Evolutionary conservation across 352 stramenopile genomes (phyloP).

Genomic region (Globisporangium echinulatum): DNA sequence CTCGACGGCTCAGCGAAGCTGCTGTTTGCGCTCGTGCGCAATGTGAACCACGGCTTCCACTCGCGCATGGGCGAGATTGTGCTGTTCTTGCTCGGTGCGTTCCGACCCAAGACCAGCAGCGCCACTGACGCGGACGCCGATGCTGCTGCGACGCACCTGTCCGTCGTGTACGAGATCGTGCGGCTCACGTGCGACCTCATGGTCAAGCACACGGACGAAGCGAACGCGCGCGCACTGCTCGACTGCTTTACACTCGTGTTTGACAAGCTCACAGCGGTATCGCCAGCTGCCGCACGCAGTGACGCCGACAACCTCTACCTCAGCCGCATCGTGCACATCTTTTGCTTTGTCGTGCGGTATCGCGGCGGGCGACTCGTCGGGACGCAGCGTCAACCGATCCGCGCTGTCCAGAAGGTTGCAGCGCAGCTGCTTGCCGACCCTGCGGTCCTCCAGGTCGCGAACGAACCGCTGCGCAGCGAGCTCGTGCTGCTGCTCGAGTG

Average conservation of each 20-base stretch:
- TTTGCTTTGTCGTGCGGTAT: slow-evolving; percentile 51
- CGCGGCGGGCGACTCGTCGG: slow-evolving; percentile 48
- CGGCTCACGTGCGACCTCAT: slow-evolving; percentile 60
- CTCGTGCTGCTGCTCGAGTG: slow-evolving; percentile 49
- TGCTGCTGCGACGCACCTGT: slow-evolving; percentile 11
- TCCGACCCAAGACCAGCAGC: slow-evolving; percentile 38
- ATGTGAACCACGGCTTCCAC: slow-evolving; percentile 83
- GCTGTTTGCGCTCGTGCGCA: slow-evolving; percentile 77
- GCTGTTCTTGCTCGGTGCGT: slow-evolving; percentile 61
- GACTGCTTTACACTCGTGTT: slow-evolving; percentile 57
- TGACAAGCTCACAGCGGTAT: slow-evolving; percentile 30
- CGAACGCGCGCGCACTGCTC: slow-evolving; percentile 57
- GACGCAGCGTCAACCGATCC: slow-evolving; percentile 20
- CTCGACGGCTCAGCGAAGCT: slow-evolving; percentile 82
- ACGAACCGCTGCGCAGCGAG: slow-evolving; percentile 29
- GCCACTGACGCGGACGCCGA: not conserved
- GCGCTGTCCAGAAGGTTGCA: slow-evolving; percentile 38
- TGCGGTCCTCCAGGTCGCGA: slow-evolving; percentile 36
- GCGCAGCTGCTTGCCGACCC: slow-evolving; percentile 29
- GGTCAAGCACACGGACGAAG: slow-evolving; percentile 69
- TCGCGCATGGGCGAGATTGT: slow-evolving; percentile 80
- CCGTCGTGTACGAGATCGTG: slow-evolving; percentile 61
- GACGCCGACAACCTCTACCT: slow-evolving; percentile 60
- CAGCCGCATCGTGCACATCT: slow-evolving; percentile 51
- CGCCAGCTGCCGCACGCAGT: slow-evolving; percentile 19